A percentile compares a stretch with the other conserved stretches of the same genome.
Conservation (phyloP, 495 filamentous ascomycete species). For the Bryoglossum gracile region DNA sequence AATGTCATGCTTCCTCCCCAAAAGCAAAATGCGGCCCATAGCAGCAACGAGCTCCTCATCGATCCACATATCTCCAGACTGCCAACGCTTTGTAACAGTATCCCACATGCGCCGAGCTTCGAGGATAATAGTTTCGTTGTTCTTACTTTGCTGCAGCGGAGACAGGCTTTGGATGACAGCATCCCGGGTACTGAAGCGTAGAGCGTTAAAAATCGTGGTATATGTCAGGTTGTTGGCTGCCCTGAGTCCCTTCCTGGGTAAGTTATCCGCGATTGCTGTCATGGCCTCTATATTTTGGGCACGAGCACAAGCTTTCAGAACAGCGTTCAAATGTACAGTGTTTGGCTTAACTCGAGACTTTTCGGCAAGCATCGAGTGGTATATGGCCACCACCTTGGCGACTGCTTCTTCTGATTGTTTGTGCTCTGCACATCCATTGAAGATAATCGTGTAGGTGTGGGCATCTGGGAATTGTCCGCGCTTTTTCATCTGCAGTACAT, state of each 20-base stretch:
- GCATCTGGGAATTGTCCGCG: constrained; percentile 64
- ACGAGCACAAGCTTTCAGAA: constrained; percentile 68
- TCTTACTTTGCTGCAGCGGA: constrained; percentile 29
- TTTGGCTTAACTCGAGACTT: constrained; percentile 54
- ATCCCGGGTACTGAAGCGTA: constrained; percentile 23
- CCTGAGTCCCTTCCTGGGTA: constrained; percentile 52
- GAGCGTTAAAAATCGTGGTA: constrained; percentile 69
- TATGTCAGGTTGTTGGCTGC: constrained; percentile 67
- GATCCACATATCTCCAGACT: constrained; percentile 53
- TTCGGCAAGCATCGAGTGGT: constrained; percentile 56
- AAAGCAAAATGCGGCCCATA: constrained; percentile 68
- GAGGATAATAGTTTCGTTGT: constrained; percentile 30
- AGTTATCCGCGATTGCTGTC: constrained; percentile 58
- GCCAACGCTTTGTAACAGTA: constrained; percentile 70
- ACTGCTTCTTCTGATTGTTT: constrained; percentile 45
- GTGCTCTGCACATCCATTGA: constrained; percentile 62
- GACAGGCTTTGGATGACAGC: constrained; percentile 17
- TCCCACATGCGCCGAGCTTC: constrained; percentile 69
- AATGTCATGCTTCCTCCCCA: constrained; percentile 49
- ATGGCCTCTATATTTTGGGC: constrained; percentile 65
- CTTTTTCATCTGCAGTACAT: constrained; percentile 78
- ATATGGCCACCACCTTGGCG: constrained; percentile 57
- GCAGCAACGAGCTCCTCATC: constrained; percentile 67
- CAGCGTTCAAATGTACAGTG: constrained; percentile 78
- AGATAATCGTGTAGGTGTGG: constrained; percentile 73